Conservation (phyloP, 495 filamentous ascomycete species). For the Penicillium bovifimosum region DNA sequence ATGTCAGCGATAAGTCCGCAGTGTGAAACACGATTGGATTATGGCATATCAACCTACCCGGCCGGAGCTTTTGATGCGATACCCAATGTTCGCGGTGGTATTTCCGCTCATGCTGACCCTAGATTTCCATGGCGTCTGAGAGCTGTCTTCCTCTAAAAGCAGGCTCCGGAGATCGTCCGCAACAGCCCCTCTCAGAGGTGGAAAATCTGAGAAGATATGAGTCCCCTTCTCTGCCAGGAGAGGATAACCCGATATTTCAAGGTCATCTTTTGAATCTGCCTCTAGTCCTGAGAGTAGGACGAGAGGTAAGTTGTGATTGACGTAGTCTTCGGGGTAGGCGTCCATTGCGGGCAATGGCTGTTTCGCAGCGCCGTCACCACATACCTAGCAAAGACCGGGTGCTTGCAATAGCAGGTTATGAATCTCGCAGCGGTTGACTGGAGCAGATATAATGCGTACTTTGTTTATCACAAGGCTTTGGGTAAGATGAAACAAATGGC, state of each 20-base stretch:
- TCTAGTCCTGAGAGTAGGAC: constrained; percentile 73
- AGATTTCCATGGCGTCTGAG: constrained; percentile 54
- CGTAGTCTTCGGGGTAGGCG: constrained; percentile 74
- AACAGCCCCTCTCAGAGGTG: constrained; percentile 56
- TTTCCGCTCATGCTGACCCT: constrained; percentile 32
- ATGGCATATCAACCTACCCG: constrained; percentile 56
- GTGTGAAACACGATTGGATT: background rate
- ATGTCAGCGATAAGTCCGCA: constrained; percentile 15
- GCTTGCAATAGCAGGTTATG: background rate
- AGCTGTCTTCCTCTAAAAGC: constrained; percentile 61
- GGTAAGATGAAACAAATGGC: background rate
- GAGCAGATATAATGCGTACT: background rate
- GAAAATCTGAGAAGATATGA: constrained; percentile 61
- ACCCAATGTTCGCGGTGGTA: constrained; percentile 30
- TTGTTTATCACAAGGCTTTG: background rate
- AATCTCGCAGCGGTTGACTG: background rate
- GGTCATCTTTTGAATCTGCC: constrained; percentile 21
- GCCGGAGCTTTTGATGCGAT: constrained; percentile 64
- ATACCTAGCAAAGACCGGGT: constrained; percentile 23
- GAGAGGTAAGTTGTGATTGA: constrained; percentile 76
- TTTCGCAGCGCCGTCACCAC: constrained; percentile 32
- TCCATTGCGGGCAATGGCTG: constrained; percentile 62
- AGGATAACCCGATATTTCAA: constrained; percentile 31
- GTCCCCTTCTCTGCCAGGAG: constrained; percentile 54
- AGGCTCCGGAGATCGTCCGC: constrained; percentile 62